Evolutionary conservation across 2,329 filamentous ascomycete species (phyloP), one percentile per base, ranked within the genome.

Genomic region (Xylariales sp.): DNA sequence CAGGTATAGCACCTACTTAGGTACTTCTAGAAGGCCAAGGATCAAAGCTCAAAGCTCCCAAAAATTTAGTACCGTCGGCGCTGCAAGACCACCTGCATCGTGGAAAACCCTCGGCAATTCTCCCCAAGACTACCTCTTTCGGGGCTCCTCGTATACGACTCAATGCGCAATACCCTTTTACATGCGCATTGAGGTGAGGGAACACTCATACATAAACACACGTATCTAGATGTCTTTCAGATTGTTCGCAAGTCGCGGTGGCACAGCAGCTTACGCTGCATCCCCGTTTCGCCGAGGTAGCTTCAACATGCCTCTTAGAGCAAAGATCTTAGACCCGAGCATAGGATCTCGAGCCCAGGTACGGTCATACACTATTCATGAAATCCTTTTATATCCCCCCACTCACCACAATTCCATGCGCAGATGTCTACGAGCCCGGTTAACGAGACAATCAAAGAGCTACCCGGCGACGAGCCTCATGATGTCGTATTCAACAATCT

Each of bases 401-500:
- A 46, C 45, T 68, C 4, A 59, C 62, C 49, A 41, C 57, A 16
- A 4, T 6, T 46, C 69, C 56, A 69, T 58, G 28, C 46, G 68
- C 57, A 82, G 80, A 81, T 82, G 78, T 81, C 81, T 54, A 81
- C 80, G 36, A 58, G 66, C 65, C 69, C 58, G 34, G 70, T 62
- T 43, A 69, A 64, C 57, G 65, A 75, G 14, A 67, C 74, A 14
- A 82, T 84, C 73, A 87, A 85, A 76, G 86, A 91, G 74, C 83
- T 87, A 61, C 84, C 86, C 30, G 87, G 83, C 66, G 93, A 97
- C 80, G 90, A 94, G 61, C 85, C 90, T 70, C 90, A 97, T 78
- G 96, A 99, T 87, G 96, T 99, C 73, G 85, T 97, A 68, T 99
- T 99, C 86, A 90, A 89, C 81, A 93, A 89, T 78, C 86, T 91